Conservation (phyloP, 768 basidiomycete species). For the Xerocomus spinulosus region DNA sequence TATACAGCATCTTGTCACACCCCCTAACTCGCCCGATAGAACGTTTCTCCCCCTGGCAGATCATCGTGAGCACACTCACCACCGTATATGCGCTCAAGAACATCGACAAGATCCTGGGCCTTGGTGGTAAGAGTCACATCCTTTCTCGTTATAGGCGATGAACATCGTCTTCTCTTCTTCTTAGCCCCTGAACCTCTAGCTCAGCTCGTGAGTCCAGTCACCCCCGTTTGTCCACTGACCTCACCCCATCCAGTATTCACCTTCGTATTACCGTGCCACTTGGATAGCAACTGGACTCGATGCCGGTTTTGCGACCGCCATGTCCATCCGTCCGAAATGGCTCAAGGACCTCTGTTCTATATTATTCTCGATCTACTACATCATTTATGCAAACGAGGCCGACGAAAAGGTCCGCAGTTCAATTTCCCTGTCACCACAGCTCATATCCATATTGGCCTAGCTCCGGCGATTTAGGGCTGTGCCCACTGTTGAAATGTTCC, state of each 20-base stretch:
- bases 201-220: slow-evolving; percentile 56
- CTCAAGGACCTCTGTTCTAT: slow-evolving; percentile 82
- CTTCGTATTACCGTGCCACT: slow-evolving; percentile 92
- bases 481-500: slow-evolving; percentile 94
- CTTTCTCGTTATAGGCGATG: neutral
- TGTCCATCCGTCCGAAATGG: slow-evolving; percentile 90
- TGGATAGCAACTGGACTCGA: slow-evolving; percentile 95
- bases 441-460: slow-evolving; percentile 37
- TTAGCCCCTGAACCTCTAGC: slow-evolving; percentile 92
- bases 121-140: slow-evolving; percentile 50
- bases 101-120: slow-evolving; percentile 78
- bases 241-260: slow-evolving; percentile 61
- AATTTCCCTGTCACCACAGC: neutral
- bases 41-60: slow-evolving; percentile 94
- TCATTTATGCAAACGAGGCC: slow-evolving; percentile 81
- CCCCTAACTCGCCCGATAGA: slow-evolving; percentile 35
- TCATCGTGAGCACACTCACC: slow-evolving; percentile 83
- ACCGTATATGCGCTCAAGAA: slow-evolving; percentile 79
- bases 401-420: slow-evolving; percentile 84
- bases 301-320: slow-evolving; percentile 94
- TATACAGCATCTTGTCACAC: neutral
- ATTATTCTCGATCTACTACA: slow-evolving; percentile 85
- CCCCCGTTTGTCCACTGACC: neutral
- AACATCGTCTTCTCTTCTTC: slow-evolving; percentile 2
- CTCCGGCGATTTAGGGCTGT: slow-evolving; percentile 88